phyloP scores from a whole-genome alignment of 768 basidiomycete species.

The Trametes maxima region DNA sequence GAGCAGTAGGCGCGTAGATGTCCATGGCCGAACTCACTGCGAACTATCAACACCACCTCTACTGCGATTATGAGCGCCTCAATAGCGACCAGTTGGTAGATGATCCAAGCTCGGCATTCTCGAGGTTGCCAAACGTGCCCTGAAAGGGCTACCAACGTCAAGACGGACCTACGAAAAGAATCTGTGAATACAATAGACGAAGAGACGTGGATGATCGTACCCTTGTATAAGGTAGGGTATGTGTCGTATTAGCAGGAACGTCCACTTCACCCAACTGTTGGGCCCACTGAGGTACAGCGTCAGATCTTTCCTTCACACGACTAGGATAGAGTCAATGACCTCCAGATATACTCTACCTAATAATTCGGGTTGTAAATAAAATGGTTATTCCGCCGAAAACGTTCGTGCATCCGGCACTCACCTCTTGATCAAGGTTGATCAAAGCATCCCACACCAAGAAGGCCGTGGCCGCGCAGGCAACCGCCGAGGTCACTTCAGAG shows the following conservation, averaged over 20 bases:
- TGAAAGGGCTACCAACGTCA: background rate
- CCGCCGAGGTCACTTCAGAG: conserved; percentile 3
- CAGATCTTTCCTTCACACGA: no score
- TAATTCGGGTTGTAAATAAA: no score
- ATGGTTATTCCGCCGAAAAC: background rate
- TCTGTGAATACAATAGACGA: background rate
- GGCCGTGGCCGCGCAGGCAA: conserved; percentile 6
- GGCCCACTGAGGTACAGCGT: background rate
- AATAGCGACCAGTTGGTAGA: conserved; percentile 2
- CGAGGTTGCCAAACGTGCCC: background rate
- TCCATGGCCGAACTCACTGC: conserved; percentile 1
- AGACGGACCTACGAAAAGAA: background rate
- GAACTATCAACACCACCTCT: conserved; percentile 18
- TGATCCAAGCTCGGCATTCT: conserved; percentile 12
- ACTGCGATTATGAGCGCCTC: conserved; percentile 13
- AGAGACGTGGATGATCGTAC: background rate
- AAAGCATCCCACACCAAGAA: conserved; percentile 24
- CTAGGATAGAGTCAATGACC: background rate
- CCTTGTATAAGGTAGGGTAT: conserved; percentile 14
- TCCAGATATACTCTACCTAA: conserved; percentile 3
- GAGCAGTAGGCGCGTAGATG: background rate
- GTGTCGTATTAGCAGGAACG: conserved; percentile 20
- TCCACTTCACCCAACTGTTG: conserved; percentile 23
- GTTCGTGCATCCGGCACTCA: background rate
- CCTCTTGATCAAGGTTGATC: conserved; percentile 23